Base-by-base conservation (phyloP, 208 protist species). In the Acanthamoeba royreba region DNA sequence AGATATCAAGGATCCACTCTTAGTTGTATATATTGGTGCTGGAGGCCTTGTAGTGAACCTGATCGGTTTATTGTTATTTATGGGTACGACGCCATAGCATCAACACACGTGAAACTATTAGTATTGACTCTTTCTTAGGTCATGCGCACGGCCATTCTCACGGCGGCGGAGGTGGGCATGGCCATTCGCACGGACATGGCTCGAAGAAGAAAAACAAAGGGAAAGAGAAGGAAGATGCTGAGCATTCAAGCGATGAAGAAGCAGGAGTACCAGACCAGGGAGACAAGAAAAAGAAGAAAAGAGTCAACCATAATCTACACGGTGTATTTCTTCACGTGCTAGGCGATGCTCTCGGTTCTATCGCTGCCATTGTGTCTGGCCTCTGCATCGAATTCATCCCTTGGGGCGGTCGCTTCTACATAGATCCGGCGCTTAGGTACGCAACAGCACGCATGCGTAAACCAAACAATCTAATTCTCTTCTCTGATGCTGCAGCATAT, bases 251-350 rank as follows among this genome's bases (percentile, higher is more conserved):
- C 49, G 49, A 58, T 58, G 49, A 58, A 58, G 69, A 43, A 31
- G 58, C 46, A n/a, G 8, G 40, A 25, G 28, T 15, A 42, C 17
- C 25, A 42, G 46, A 89, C 13, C 49, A 58, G 49, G 15, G 22
- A 58, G 49, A 58, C n/a, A n/a, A 58, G 22, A 58, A 58, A 58
- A 58, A 58, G 49, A 58, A 58, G 49, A 58, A 58, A 58, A n/a
- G 15, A 22, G 53, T 31, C 47, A 89, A 95, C 40, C 49, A 43
- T 1, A 97, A 96, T 53, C 95, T 97, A n/a, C 85, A 92, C 61
- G 97, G 93, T 58, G 93, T 97, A 0, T 97, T 98, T 49, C 69
- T 98, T 13, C 97, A 98, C 52, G 93, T 96, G 33, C 53, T 97
- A 13, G 97, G 96, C 38, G 97, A 98, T 94, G 90, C 94, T 13